phyloP scores from a whole-genome alignment of 257 asterid species.

The Marsdenia floribunda region DNA sequence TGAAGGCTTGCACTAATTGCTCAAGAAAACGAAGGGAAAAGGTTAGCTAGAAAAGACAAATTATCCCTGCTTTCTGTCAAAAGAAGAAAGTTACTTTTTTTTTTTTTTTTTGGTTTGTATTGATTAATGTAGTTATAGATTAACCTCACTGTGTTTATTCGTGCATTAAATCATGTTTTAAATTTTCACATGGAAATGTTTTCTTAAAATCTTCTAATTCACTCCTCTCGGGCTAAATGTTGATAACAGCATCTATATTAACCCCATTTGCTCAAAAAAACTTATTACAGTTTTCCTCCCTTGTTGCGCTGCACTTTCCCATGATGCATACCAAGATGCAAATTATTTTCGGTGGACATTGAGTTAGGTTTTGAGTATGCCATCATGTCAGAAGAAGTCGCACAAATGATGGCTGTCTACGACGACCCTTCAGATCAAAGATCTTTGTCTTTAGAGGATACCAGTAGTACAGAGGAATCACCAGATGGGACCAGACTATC shows the following conservation, averaged over 20 bases:
- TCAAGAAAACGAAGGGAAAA: not conserved
- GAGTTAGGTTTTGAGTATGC: conserved; percentile 20
- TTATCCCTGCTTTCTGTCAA: not conserved
- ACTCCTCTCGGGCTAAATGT: not conserved
- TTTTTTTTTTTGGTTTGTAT: not conserved
- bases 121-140: not conserved
- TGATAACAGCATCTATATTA: not conserved
- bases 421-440: conserved; percentile 84
- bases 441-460: conserved; percentile 73
- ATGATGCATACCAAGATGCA: conserved; percentile 14
- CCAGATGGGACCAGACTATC: conserved; percentile 66
- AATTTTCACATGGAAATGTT: not conserved
- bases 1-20: not conserved
- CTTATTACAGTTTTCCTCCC: not conserved
- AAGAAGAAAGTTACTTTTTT: not conserved
- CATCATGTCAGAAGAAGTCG: conserved; percentile 73
- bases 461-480: conserved; percentile 90
- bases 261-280: not conserved
- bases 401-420: conserved; percentile 65
- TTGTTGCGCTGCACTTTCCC: conserved; percentile 9
- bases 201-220: not conserved
- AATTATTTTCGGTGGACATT: conserved; percentile 23
- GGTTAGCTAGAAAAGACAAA: not conserved
- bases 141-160: not conserved
- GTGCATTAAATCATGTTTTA: not conserved